A percentile compares a stretch with the other conserved stretches of the same genome.
Conservation (phyloP, 371 early-diverging fungal species). For the Phascolomyces articulosus region DNA sequence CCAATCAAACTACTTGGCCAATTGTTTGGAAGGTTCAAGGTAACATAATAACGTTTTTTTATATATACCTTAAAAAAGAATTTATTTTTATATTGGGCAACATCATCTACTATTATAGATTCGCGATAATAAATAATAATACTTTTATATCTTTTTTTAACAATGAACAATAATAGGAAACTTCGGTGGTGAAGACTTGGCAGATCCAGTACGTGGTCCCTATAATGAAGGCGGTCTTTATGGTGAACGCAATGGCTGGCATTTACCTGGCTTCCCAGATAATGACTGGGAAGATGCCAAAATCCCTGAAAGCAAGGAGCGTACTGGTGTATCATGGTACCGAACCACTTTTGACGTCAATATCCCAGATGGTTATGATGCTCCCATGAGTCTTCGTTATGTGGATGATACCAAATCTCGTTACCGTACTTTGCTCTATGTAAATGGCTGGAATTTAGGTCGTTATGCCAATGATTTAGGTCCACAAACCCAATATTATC, state of each 20-base stretch:
- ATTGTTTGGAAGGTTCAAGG: slow-evolving; percentile 27
- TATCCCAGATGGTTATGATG: slow-evolving; percentile 20
- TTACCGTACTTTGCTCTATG: slow-evolving; percentile 21
- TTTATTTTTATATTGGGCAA: background rate
- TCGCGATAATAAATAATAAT: too few species aligned
- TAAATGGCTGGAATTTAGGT: slow-evolving; percentile 33
- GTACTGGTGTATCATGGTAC: slow-evolving; percentile 23
- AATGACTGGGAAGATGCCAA: slow-evolving; percentile 12
- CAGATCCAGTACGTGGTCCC: slow-evolving; percentile 23
- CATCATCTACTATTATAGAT: too few species aligned
- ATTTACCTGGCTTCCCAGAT: slow-evolving; percentile 26
- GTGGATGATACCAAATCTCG: slow-evolving; percentile 11
- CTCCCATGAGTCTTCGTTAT: slow-evolving; percentile 16
- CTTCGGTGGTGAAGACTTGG: slow-evolving; percentile 27
- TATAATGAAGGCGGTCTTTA: slow-evolving; percentile 27
- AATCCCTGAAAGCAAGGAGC: slow-evolving; percentile 12
- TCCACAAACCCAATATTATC: slow-evolving; percentile 20
- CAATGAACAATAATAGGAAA: slow-evolving; percentile 8
- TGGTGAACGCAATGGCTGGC: slow-evolving; percentile 31
- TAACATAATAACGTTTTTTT: background rate
- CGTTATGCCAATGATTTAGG: slow-evolving; percentile 27
- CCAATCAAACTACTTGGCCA: background rate
- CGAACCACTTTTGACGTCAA: slow-evolving; percentile 18
- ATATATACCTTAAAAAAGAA: background rate
- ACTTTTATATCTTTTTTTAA: too few species aligned